phyloP scores from a whole-genome alignment of 495 filamentous ascomycete genomes.

The Aspergillus steynii region DNA sequence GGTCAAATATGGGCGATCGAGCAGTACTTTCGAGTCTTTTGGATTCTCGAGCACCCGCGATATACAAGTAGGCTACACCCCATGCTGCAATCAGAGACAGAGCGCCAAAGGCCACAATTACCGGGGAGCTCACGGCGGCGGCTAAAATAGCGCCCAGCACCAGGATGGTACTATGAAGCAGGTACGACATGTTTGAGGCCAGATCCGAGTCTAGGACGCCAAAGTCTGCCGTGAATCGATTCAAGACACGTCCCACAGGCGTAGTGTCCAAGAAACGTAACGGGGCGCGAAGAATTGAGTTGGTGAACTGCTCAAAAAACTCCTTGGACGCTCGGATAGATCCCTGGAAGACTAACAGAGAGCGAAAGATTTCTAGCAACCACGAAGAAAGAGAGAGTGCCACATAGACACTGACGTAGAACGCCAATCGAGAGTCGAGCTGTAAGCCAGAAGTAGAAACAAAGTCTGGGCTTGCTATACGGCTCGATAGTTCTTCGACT shows the following conservation, averaged over 20 bases:
- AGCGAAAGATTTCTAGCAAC: constrained; percentile 57
- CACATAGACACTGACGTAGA: constrained; percentile 70
- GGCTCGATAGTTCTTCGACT: not conserved
- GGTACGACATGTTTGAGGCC: constrained; percentile 57
- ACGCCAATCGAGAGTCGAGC: constrained; percentile 38
- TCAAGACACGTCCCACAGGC: constrained; percentile 74
- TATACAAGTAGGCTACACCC: constrained; percentile 56
- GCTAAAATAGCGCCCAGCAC: constrained; percentile 36
- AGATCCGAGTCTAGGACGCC: constrained; percentile 66
- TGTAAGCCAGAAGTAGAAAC: not conserved
- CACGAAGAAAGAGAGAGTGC: constrained; percentile 57
- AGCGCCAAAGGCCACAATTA: constrained; percentile 28
- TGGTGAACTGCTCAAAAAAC: constrained; percentile 65
- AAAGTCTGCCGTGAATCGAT: constrained; percentile 81
- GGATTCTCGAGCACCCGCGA: constrained; percentile 69
- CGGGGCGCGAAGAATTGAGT: constrained; percentile 66
- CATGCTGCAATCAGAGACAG: constrained; percentile 7
- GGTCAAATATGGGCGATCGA: constrained; percentile 77
- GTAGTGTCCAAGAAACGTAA: constrained; percentile 80
- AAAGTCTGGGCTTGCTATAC: not conserved
- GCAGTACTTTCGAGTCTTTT: constrained; percentile 74
- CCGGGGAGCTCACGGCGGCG: constrained; percentile 32
- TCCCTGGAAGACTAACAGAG: constrained; percentile 54
- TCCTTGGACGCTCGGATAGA: constrained; percentile 59
- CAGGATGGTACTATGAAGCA: constrained; percentile 45